Evolutionary conservation across 768 basidiomycete species (phyloP).

Genomic region (Pisolithus sp.): DNA sequence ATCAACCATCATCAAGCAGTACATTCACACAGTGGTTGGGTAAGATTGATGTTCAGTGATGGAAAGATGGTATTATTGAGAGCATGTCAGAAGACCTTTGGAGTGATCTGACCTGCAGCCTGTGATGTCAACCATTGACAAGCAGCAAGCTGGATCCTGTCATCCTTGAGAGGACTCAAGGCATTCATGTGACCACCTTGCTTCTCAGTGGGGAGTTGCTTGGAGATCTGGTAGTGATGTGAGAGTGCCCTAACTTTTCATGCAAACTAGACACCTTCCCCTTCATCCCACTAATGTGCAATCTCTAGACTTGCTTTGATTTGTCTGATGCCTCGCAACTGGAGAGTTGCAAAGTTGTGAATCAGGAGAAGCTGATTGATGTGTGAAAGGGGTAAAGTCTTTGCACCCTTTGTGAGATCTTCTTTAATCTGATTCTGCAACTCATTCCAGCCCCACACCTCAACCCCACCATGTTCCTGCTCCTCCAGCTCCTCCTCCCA

Average conservation of each 20-base stretch:
- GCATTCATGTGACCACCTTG: conserved; percentile 18
- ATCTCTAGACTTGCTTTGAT: conserved; percentile 30
- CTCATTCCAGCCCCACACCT: conserved; percentile 15
- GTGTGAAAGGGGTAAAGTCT: conserved; percentile 14
- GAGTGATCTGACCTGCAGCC: conserved; percentile 29
- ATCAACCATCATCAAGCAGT: conserved; percentile 8
- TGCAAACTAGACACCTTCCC: conserved; percentile 24
- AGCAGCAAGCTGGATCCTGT: conserved; percentile 1
- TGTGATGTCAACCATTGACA: conserved; percentile 18
- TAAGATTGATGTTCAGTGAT: conserved; percentile 20
- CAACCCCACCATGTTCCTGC: conserved; percentile 7
- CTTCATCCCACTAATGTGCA: conserved; percentile 33
- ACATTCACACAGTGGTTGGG: conserved; percentile 18
- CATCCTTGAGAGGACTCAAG: conserved; percentile 7
- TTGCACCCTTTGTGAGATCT: conserved; percentile 23
- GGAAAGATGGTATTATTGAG: conserved; percentile 28
- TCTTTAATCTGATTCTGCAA: conserved; percentile 25
- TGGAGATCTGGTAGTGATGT: conserved; percentile 31
- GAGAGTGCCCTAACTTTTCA: conserved; percentile 24
- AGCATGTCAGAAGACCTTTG: conserved; percentile 16
- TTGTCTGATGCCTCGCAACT: conserved; percentile 22
- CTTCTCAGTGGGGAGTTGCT: conserved; percentile 27
- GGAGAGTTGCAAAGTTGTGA: conserved; percentile 7
- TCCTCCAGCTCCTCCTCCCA: conserved; percentile 20
- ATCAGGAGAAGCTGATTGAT: conserved; percentile 10